Base-by-base conservation (phyloP, 768 basidiomycete species). In the Neoboletus subvelutipes region DNA sequence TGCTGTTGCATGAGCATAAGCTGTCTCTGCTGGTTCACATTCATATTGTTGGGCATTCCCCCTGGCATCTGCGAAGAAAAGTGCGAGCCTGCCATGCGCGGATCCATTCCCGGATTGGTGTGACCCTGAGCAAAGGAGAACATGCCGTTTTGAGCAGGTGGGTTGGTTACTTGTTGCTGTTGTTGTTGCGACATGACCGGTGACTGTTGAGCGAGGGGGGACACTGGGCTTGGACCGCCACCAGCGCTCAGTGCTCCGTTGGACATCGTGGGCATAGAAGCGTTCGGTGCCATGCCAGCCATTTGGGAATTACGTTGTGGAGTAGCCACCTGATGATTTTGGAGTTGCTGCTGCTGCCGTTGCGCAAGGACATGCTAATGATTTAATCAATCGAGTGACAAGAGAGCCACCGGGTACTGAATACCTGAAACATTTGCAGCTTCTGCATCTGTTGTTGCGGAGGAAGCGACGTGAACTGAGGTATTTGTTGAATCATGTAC, bases 391-490 rank as follows among this genome's bases (percentile, higher is more conserved):
- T 49, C 45, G 18, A 52, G 45, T 36, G 5, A 42, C 41, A 43
- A 11, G 40, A 42, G 33, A 20, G 2, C 29, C 18, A 17, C 11
- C 1, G 17, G 29, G 29, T 0, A 18, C 13, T 8, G 71, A 75
- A 49, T 61, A 85, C 85, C 76, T 83, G 83, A 15, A 81, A 66
- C 53, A 70, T 57, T 36, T 80, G 68, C 70, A 89, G 74, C 65
- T 77, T 83, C 69, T 86, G 86, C 59, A 88, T 64, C 71, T 90
- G 86, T 63, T 78, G 72, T 56, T 75, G 80, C 2, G 77, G 41
- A 11, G 85, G 78, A 55, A 87, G 68, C 20, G 64, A 64, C 59
- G 75, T 72, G 61, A 89, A 89, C 12, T 77, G 77, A 7, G 85
- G 87, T 1, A 84, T 66, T 24, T 72, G 72, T 37, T 76, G 72